phyloP scores from a whole-genome alignment of 2,329 filamentous ascomycete genomes.

The Colletotrichum somersetense region DNA sequence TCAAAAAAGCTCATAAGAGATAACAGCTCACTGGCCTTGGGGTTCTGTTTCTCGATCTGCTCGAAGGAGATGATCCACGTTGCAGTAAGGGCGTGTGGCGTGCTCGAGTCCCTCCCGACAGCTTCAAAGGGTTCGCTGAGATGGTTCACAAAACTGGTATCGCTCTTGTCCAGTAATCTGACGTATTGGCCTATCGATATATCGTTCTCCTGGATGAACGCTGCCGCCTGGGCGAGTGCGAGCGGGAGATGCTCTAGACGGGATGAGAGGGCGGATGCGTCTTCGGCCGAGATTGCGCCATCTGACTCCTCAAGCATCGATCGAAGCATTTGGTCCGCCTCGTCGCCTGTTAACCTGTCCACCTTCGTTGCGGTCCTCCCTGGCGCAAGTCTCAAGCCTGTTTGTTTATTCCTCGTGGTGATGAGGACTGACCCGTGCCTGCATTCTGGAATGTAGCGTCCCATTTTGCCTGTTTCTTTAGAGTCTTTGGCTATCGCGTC shows the following conservation, averaged over 20 bases:
- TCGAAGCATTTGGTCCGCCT: conserved; percentile 46
- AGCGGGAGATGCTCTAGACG: conserved; percentile 51
- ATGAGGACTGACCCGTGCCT: conserved; percentile 48
- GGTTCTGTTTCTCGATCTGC: conserved; percentile 47
- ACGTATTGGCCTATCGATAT: conserved; percentile 48
- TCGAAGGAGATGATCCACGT: conserved; percentile 54
- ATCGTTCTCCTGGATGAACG: conserved; percentile 51
- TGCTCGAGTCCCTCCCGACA: conserved; percentile 36
- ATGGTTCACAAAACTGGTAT: conserved; percentile 43
- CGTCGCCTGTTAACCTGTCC: conserved; percentile 46
- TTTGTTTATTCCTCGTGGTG: conserved; percentile 52
- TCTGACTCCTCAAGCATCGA: background rate
- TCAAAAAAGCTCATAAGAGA: conserved; percentile 52
- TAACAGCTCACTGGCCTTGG: conserved; percentile 48
- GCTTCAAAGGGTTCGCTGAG: conserved; percentile 49
- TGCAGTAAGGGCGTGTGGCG: conserved; percentile 45
- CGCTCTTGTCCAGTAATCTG: conserved; percentile 44
- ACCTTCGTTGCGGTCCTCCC: conserved; percentile 46
- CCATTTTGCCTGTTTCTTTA: conserved; percentile 42
- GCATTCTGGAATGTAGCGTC: conserved; percentile 47
- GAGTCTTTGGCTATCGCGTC: no score
- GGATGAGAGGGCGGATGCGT: conserved; percentile 44
- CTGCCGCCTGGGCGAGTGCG: conserved; percentile 51
- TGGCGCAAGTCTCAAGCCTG: conserved; percentile 45
- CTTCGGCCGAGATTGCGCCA: conserved; percentile 30